phyloP scores from a whole-genome alignment of 768 basidiomycete genomes.

The Amanita pallidorosea region DNA sequence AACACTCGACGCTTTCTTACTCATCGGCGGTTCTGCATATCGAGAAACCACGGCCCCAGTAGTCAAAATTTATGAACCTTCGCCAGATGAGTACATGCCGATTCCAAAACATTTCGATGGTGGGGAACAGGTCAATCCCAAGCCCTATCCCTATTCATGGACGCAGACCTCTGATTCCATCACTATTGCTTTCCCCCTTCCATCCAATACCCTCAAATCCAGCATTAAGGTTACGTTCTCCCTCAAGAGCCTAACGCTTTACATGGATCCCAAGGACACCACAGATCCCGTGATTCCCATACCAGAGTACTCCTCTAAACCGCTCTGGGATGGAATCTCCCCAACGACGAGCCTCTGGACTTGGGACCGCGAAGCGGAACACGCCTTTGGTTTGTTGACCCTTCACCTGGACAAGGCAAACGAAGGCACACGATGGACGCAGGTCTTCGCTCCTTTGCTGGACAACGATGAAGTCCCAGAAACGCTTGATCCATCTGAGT shows the following conservation, averaged over 20 bases:
- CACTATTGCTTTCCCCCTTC: conserved; percentile 78
- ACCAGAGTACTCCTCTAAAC: conserved; percentile 50
- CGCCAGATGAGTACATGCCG: conserved; percentile 54
- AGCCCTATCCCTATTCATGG: conserved; percentile 86
- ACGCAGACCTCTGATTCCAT: conserved; percentile 78
- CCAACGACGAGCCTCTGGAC: conserved; percentile 86
- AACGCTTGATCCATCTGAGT: conserved; percentile 77
- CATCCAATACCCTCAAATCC: conserved; percentile 50
- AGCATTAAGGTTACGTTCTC: conserved; percentile 62
- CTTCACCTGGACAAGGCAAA: conserved; percentile 83
- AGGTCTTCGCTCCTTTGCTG: conserved; percentile 52
- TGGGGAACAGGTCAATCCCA: conserved; percentile 22
- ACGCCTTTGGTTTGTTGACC: conserved; percentile 59
- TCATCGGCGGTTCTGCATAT: conserved; percentile 52
- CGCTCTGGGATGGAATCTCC: conserved; percentile 74
- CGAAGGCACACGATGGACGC: conserved; percentile 77
- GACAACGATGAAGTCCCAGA: conserved; percentile 70
- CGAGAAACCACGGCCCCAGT: conserved; percentile 24
- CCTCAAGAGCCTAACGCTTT: conserved; percentile 51
- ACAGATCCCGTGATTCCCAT: conserved; percentile 21
- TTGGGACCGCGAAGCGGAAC: conserved; percentile 72
- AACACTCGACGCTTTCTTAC: conserved; percentile 34
- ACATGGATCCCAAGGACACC: conserved; percentile 33
- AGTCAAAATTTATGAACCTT: conserved; percentile 39
- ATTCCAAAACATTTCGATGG: conserved; percentile 56